Conservation (phyloP, 306 rosid species). For the Heteromeles arbutifolia region DNA sequence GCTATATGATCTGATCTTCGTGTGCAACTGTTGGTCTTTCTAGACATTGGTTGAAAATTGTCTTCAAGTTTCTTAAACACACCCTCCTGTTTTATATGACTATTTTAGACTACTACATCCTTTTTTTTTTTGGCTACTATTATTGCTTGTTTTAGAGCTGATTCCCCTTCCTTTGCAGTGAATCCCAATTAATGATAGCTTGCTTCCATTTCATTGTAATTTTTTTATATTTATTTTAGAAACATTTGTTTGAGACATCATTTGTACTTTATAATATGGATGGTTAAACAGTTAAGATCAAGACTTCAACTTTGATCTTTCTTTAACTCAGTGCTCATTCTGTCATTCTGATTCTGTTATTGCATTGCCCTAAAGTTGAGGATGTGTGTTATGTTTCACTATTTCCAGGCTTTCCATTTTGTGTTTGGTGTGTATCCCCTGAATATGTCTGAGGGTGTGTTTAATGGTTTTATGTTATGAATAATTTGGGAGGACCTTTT, state of each 20-base stretch:
- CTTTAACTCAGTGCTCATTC: neutral
- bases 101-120: neutral
- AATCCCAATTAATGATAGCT: neutral
- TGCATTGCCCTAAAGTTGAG: neutral
- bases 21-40: neutral
- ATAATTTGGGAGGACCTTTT: neutral
- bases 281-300: neutral
- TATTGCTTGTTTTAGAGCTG: neutral
- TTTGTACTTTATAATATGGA: neutral
- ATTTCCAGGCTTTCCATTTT: neutral
- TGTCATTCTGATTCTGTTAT: neutral
- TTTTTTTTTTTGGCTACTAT: neutral
- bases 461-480: neutral
- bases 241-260: neutral
- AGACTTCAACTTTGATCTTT: neutral
- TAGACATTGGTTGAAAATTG: neutral
- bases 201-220: neutral
- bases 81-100: neutral
- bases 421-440: neutral
- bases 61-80: neutral
- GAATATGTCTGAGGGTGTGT: neutral
- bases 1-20: neutral
- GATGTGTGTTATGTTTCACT: neutral
- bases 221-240: neutral
- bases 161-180: neutral